Conservation (phyloP, 2,329 filamentous ascomycete species). For the Sclerotinia glacialis region DNA sequence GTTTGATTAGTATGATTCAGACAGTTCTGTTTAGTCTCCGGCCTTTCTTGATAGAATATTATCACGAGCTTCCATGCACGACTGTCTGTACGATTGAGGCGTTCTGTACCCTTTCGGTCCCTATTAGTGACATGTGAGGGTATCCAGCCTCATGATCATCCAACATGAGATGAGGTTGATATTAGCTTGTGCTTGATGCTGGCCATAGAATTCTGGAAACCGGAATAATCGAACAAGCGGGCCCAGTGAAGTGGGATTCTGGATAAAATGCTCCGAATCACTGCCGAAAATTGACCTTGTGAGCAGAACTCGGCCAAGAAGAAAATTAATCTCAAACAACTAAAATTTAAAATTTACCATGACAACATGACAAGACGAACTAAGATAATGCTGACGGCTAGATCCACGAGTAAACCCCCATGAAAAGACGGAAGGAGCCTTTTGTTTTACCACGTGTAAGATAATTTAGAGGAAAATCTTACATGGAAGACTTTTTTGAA, state of each 20-base stretch:
- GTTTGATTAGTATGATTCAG: background rate
- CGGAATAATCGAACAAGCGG: conserved; percentile 20
- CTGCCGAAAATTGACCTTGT: conserved; percentile 23
- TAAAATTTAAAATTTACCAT: background rate
- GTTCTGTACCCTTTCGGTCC: background rate
- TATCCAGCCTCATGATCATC: conserved; percentile 19
- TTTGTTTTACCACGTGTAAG: conserved; percentile 11
- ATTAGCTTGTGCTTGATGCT: conserved; percentile 9
- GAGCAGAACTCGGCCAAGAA: conserved; percentile 15
- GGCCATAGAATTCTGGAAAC: conserved; percentile 8
- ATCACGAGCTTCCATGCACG: conserved; percentile 13
- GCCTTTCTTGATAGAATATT: background rate
- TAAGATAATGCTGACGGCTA: background rate
- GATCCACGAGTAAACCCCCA: background rate
- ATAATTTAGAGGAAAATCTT: conserved; percentile 1
- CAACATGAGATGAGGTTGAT: conserved; percentile 14
- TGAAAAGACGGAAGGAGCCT: conserved; percentile 8
- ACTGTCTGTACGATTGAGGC: background rate
- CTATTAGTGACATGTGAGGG: conserved; percentile 13
- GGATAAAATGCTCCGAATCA: conserved; percentile 17
- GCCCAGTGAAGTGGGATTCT: conserved; percentile 13
- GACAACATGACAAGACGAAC: conserved; percentile 6
- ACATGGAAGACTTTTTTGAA: background rate
- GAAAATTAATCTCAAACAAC: conserved; percentile 4
- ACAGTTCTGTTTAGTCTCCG: background rate